Evolutionary conservation across 1,284 basidiomycete genomes (phyloP), one percentile per base, ranked within the genome.

Genomic region (Sporisorium iseilematis-ciliati): DNA sequence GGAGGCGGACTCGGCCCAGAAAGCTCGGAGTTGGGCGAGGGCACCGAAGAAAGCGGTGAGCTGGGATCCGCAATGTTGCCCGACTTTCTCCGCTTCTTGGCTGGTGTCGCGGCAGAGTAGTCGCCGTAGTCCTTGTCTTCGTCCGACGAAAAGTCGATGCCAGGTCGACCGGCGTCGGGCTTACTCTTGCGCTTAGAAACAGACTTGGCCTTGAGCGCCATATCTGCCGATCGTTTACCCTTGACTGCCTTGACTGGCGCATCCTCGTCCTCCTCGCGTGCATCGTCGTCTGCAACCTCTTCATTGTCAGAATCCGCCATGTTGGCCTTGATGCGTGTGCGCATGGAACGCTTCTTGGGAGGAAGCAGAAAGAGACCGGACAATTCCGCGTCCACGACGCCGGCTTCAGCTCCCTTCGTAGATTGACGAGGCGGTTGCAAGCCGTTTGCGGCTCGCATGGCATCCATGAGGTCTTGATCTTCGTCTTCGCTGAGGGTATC

Each of bases 261-360:
- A 2, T 43, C 25, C 10, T 59, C 46, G 18, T 60, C 60, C 18
- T 64, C 53, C 7, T 46, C 20, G 16, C 54, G 51, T 5, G 46
- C 49, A 23, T 51, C 54, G 25, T 58, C 35, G 16, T 51, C 45
- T 6, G 43, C 40, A 4, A 59, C 70, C 12, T 41, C 54, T 6
- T 64, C 73, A 4, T 65, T 65, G 20, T 68, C 66, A 18, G 66
- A 66, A 1, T 58, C 49, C 14, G 60, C 43, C 42, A 59, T 20
- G n/a, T 49, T 68, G 0, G 81, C 81, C 54, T 82, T 82, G 59
- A 82, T 69, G 52, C 82, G 77, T 1, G 82, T 82, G 20, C 81
- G 72, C 48, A 76, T 70, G 8, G 75, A 66, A 7, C 82, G 69
- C 61, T 84, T 84, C 74, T 83, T 84, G 26, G 79, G 75, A 23